These are phyloP conservation scores for Leccinum barrowsii DNA, from an alignment of 768 basidiomycete species.

Conservation along the genomic window DNA sequence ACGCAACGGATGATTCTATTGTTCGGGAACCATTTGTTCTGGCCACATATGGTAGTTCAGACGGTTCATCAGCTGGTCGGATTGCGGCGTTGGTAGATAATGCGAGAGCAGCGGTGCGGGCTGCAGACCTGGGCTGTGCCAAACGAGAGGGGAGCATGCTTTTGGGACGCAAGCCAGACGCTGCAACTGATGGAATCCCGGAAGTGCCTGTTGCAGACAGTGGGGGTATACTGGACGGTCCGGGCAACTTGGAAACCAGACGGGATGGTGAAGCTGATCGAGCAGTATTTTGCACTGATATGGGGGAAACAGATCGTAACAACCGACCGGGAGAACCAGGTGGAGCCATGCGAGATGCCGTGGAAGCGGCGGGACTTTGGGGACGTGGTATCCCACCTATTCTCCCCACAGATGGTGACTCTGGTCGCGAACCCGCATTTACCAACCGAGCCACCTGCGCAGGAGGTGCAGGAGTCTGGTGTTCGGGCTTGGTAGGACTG, in stretches of 20 bases:
- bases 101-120: slow-evolving; percentile 30
- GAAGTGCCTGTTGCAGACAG: slow-evolving; percentile 12
- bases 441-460: slow-evolving; percentile 54
- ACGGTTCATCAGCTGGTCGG: slow-evolving; percentile 25
- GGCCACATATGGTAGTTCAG: slow-evolving; percentile 30
- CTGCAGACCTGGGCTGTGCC: slow-evolving; percentile 52
- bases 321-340: slow-evolving; percentile 40
- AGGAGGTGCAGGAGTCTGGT: slow-evolving; percentile 41
- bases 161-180: slow-evolving; percentile 52
- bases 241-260: slow-evolving; percentile 41
- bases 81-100: slow-evolving; percentile 23
- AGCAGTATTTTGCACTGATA: slow-evolving; percentile 33
- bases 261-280: slow-evolving; percentile 50
- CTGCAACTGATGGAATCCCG: slow-evolving; percentile 32
- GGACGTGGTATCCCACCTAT: slow-evolving; percentile 45
- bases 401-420: slow-evolving; percentile 43
- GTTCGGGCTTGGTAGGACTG: slow-evolving; percentile 36
- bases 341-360: slow-evolving; percentile 40
- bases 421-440: slow-evolving; percentile 43
- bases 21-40: slow-evolving; percentile 15
- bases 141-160: slow-evolving; percentile 74
- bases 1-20: slow-evolving; percentile 13
- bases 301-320: slow-evolving; percentile 37
- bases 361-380: slow-evolving; percentile 42
- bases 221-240: slow-evolving; percentile 15